Evolutionary conservation across 176 grass and related monocot genomes (phyloP).

Genomic region (Saccharum officinarum): DNA sequence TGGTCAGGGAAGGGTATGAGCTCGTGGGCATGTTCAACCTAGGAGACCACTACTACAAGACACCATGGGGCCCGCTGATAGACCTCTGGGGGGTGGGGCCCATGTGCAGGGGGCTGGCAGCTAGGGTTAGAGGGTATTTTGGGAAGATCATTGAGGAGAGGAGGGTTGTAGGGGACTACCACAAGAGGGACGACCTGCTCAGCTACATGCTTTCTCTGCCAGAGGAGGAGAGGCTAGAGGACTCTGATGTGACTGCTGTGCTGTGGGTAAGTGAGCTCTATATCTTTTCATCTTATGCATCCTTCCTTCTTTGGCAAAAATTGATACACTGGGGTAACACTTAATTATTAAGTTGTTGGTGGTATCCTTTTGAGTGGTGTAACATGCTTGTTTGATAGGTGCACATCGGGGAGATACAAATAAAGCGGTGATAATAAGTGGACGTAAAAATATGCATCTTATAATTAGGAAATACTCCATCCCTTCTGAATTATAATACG

Average conservation of each 20-base stretch:
- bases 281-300: not conserved
- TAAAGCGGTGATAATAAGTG: too few relatives aligned
- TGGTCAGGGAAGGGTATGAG: constrained; percentile 48
- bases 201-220: constrained; percentile 38
- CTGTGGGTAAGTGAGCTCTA: constrained; percentile 39
- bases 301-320: not conserved
- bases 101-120: constrained; percentile 18
- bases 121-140: constrained; percentile 36
- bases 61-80: constrained; percentile 11
- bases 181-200: constrained; percentile 21
- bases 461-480: too few relatives aligned
- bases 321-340: not conserved
- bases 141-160: constrained; percentile 42
- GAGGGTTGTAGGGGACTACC: not conserved
- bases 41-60: constrained; percentile 35
- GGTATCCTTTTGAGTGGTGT: too few relatives aligned
- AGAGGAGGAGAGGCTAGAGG: constrained; percentile 36
- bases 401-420: too few relatives aligned
- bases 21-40: constrained; percentile 49
- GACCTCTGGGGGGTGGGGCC: constrained; percentile 35
- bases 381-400: too few relatives aligned
- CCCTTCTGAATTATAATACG: too few relatives aligned
- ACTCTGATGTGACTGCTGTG: constrained; percentile 39
- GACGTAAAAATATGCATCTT: too few relatives aligned
- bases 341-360: too few relatives aligned